A percentile compares a stretch with the other conserved stretches of the same genome.
These are phyloP conservation scores for Russula dissimulans DNA, from an alignment of 768 basidiomycete species.

Conservation along the genomic window DNA sequence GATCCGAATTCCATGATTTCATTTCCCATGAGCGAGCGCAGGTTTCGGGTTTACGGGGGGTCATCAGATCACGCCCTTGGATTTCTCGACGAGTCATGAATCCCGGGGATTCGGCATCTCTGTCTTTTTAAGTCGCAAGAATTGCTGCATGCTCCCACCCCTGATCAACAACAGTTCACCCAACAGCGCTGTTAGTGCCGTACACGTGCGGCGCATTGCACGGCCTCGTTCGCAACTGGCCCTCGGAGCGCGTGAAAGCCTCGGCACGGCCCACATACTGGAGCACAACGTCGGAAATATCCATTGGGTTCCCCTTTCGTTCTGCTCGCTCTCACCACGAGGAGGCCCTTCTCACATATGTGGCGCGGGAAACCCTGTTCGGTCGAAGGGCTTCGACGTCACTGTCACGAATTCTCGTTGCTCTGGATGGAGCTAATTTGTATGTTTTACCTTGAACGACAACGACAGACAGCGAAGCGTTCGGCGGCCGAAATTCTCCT, in stretches of 20 bases:
- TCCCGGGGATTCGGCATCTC: background rate
- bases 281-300: constrained; percentile 1
- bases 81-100: background rate
- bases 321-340: background rate
- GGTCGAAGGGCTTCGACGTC: background rate
- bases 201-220: background rate
- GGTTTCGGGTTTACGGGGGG: constrained; percentile 4
- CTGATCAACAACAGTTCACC: background rate
- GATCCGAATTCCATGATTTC: background rate
- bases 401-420: background rate
- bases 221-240: background rate
- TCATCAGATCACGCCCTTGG: background rate
- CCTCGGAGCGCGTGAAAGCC: background rate
- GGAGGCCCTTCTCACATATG: constrained; percentile 7
- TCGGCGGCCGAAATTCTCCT: background rate
- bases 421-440: background rate
- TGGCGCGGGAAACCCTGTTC: background rate
- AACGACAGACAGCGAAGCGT: background rate
- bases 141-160: background rate
- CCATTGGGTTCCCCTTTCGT: background rate
- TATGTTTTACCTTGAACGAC: background rate
- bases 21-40: background rate
- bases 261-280: background rate
- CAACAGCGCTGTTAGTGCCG: no score
- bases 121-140: background rate